Evolutionary conservation across 1,284 basidiomycete genomes (phyloP), one percentile per base, ranked within the genome.

Genomic region (Cryptococcus sp.): DNA sequence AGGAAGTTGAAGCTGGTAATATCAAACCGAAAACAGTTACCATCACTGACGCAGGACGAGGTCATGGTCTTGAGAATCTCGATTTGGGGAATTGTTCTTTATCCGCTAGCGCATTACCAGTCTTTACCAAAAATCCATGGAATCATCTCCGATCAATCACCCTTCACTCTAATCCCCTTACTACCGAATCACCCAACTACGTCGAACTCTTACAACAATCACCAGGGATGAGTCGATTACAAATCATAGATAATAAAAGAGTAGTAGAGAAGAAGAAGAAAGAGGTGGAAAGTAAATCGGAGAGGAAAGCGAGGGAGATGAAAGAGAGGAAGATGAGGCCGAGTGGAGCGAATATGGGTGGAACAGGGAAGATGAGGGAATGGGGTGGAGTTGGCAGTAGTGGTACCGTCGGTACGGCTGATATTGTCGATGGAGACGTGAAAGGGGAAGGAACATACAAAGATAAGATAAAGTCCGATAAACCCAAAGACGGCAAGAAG

Each of bases 51-150:
- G 37, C 8, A 32, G 32, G 11, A 15, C 43, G 50, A 36, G 73
- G 73, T 4, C 68, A 71, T 46, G 73, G 73, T 7, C 60, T 76
- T 13, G 70, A 74, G 53, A 67, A 66, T 0, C 64, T 76, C 38
- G 73, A 76, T 54, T 51, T 74, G 2, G 73, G 73, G 30, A 73
- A 71, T 53, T 76, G 73, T 50, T 67, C 70, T 2, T 58, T 76
- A 10, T 46, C 65, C n/a, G 65, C 58, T 37, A 32, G 53, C 1
- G 55, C 66, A 8, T 53, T 71, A 7, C 49, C 60, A 3, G 14
- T 53, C 0, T 8, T 65, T 6, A 53, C 52, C 15, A 46, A 49
- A 11, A 35, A 48, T 3, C 14, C 34, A 32, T 68, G 66, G 65
- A 37, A 58, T 6, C 57, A 71, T 52, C 57, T 76, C 6, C 63